Percentiles rank a stretch among this genome's conserved stretches.
phyloP scores from a whole-genome alignment of 805 yeast genomes.

The Debaryomyces castellii region DNA sequence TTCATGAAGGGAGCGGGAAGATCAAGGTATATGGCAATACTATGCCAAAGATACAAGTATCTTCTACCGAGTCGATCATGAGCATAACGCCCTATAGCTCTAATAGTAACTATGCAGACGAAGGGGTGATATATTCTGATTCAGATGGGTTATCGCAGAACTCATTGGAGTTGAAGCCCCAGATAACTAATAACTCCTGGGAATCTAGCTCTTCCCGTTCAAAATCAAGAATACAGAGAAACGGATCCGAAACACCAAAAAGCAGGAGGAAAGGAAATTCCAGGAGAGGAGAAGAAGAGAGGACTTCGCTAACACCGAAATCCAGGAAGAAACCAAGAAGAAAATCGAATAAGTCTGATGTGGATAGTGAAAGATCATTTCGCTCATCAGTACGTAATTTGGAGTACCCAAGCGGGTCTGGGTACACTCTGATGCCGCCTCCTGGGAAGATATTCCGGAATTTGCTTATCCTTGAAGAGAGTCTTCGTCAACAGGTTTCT shows the following conservation, averaged over 20 bases:
- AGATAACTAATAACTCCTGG: conserved; percentile 3
- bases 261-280: conserved; percentile 6
- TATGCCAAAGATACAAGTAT: conserved; percentile 5
- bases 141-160: conserved; percentile 35
- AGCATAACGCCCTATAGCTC: conserved; percentile 20
- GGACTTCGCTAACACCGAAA: conserved; percentile 14
- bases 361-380: conserved; percentile 21
- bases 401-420: conserved; percentile 19
- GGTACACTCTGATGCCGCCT: conserved; percentile 40
- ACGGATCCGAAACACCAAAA: conserved; percentile 4
- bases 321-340: conserved; percentile 24
- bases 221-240: conserved; percentile 3
- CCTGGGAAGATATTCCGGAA: conserved; percentile 79
- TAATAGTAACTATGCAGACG: conserved; percentile 19
- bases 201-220: conserved; percentile 4
- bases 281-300: conserved; percentile 9
- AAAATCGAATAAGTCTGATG: conserved; percentile 20
- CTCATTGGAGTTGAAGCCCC: conserved; percentile 19
- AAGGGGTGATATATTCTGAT: conserved; percentile 33
- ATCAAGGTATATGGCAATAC: background rate
- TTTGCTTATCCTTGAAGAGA: conserved; percentile 80
- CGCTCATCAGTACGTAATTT: conserved; percentile 16
- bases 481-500: conserved; percentile 76
- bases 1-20: background rate
- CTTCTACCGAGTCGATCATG: conserved; percentile 19